Evolutionary conservation across 495 filamentous ascomycete species (phyloP), one percentile per base, ranked within the genome.

Genomic region (Lepraria neglecta): DNA sequence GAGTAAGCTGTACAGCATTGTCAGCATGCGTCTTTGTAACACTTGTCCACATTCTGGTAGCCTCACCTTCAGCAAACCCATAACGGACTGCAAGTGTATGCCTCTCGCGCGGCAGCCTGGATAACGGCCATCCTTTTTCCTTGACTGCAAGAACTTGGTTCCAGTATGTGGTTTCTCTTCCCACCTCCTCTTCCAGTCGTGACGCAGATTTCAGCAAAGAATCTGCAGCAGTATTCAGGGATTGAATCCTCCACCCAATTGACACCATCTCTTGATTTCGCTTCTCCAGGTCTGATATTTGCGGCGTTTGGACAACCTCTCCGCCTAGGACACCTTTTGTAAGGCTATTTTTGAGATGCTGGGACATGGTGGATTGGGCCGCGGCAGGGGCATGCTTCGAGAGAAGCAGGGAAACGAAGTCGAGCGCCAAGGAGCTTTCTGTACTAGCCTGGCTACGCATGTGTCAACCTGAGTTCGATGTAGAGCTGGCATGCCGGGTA

Each of bases 151-250:
- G 72, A 1, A 96, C 81, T 67, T 96, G 84, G 53, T 86, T 78
- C 95, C 95, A 99, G 72, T 96, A 97, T 63, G 80, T 85, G 2
- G 83, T 84, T 71, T 99, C 95, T 14, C 82, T 80, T 38, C 78
- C 74, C 33, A 94, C 86, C 68, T 96, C 91, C 4, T 77, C 77
- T 62, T 90, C 84, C 9, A 99, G 75, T 54, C 87, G 79, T 38
- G 80, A 77, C 0, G 89, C 88, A 14, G 90, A 84, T 12, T 80
- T 78, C n/a, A 91, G 75, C 24, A 96, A 76, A 50, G 81, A 84
- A 65, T 89, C 86, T 3, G 88, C 87, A n/a, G 84, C 82, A 5
- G 79, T 78, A 57, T 88, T 85, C 65, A 95, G 77, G 35, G 85
- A 87, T 63, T 91, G 81, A 65, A 90, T 74, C 59, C 89, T 85